A percentile compares a stretch with the other conserved stretches of the same genome.
These are phyloP conservation scores for Penicillium janthinellum DNA, from an alignment of 2,329 filamentous ascomycete species.

Conservation along the genomic window DNA sequence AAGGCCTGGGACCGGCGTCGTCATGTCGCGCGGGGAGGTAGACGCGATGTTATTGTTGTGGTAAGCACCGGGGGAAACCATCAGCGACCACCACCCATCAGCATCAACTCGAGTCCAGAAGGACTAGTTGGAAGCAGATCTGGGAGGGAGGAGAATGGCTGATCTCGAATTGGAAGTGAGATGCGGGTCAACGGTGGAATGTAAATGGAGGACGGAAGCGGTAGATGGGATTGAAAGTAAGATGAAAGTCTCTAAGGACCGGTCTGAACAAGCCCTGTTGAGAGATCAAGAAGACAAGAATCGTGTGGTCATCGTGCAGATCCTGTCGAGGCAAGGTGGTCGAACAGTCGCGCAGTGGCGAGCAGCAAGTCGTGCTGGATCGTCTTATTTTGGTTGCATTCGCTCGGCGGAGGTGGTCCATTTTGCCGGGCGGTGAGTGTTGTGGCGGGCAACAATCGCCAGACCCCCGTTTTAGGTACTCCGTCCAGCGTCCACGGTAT, in stretches of 20 bases:
- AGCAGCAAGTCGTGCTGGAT: constrained; percentile 6
- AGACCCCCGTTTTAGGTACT: neutral
- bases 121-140: neutral
- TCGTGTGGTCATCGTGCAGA: constrained; percentile 9
- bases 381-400: constrained; percentile 29
- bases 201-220: constrained; percentile 27
- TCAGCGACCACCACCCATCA: constrained; percentile 19
- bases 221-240: constrained; percentile 13
- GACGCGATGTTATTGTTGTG: constrained; percentile 19
- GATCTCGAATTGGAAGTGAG: constrained; percentile 16
- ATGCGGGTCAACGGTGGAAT: constrained; percentile 23
- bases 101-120: neutral
- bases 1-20: constrained; percentile 59
- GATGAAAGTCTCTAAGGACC: constrained; percentile 7
- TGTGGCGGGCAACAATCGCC: constrained; percentile 28
- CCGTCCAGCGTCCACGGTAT: too few species aligned
- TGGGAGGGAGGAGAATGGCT: constrained; percentile 9
- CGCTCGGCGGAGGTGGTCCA: constrained; percentile 8
- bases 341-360: neutral
- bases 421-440: constrained; percentile 30
- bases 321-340: neutral
- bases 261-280: constrained; percentile 14
- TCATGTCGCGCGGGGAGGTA: constrained; percentile 39
- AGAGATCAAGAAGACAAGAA: constrained; percentile 9
- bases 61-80: constrained; percentile 17